phyloP scores from a whole-genome alignment of 805 yeast genomes.

The Jamesozyma gamospora region DNA sequence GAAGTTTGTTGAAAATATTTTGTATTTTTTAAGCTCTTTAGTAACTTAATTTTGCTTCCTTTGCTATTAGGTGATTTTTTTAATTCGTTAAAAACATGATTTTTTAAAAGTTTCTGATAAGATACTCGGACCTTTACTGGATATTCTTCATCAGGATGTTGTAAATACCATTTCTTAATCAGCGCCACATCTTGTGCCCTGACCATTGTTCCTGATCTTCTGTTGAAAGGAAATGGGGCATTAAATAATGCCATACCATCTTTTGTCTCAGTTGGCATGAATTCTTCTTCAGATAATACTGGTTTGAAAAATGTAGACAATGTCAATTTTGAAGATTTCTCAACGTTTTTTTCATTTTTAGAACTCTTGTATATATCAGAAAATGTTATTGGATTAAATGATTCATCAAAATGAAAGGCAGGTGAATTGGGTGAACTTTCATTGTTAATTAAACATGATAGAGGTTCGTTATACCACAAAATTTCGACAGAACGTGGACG shows the following conservation, averaged over 20 bases:
- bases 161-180: slow-evolving; percentile 71
- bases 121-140: slow-evolving; percentile 79
- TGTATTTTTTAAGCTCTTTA: slow-evolving; percentile 62
- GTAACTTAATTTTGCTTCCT: slow-evolving; percentile 45
- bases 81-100: slow-evolving; percentile 60
- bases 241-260: slow-evolving; percentile 59
- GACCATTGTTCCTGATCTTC: slow-evolving; percentile 57
- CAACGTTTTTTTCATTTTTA: slow-evolving; percentile 12
- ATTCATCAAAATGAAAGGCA: slow-evolving; percentile 46
- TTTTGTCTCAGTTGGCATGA: slow-evolving; percentile 39
- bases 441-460: slow-evolving; percentile 37
- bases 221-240: slow-evolving; percentile 81
- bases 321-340: slow-evolving; percentile 30
- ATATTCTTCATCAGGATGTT: slow-evolving; percentile 49
- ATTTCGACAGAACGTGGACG: slow-evolving; percentile 54
- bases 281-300: slow-evolving; percentile 36
- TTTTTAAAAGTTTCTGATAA: slow-evolving; percentile 79
- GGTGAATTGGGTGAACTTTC: slow-evolving; percentile 39
- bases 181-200: slow-evolving; percentile 88
- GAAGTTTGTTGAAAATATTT: slow-evolving; percentile 86
- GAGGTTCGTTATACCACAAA: slow-evolving; percentile 56
- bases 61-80: slow-evolving; percentile 36
- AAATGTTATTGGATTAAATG: slow-evolving; percentile 45
- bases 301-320: slow-evolving; percentile 41
- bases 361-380: slow-evolving; percentile 7